Conservation (phyloP, 2,329 filamentous ascomycete genomes). For the Tolypocladium pustulatum region DNA sequence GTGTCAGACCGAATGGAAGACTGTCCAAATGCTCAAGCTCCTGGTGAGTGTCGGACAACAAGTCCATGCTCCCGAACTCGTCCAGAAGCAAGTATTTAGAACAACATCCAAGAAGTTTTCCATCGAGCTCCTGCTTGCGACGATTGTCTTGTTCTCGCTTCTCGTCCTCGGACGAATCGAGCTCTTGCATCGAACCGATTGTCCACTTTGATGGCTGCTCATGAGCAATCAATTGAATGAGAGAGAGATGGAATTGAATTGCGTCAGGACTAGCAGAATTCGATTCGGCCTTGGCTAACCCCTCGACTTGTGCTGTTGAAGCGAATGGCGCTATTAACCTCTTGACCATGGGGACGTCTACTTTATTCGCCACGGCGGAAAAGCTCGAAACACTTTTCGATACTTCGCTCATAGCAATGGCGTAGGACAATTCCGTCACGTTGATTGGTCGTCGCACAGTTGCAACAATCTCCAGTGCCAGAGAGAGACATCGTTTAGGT, state of each 20-base stretch:
- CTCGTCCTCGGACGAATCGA: background rate
- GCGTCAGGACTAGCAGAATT: background rate
- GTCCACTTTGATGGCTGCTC: background rate
- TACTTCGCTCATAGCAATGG: background rate
- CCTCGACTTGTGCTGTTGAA: background rate
- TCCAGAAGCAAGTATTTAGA: background rate
- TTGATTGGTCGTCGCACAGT: background rate
- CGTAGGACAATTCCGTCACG: background rate
- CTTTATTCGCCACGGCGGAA: background rate
- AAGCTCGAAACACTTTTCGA: background rate
- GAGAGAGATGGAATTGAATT: background rate
- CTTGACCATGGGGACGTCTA: background rate
- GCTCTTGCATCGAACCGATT: background rate
- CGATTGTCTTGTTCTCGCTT: background rate
- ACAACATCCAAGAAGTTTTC: background rate
- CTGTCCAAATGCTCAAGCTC: background rate
- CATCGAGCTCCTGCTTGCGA: background rate
- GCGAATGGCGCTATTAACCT: background rate
- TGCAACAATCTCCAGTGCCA: background rate
- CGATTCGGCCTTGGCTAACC: background rate
- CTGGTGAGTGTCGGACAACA: background rate
- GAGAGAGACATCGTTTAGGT: background rate
- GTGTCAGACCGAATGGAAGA: background rate
- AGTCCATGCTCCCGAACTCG: background rate
- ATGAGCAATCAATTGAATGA: background rate